Evolutionary conservation across 2,329 filamentous ascomycete genomes (phyloP).

Genomic region (Myriosclerotinia curreyana): DNA sequence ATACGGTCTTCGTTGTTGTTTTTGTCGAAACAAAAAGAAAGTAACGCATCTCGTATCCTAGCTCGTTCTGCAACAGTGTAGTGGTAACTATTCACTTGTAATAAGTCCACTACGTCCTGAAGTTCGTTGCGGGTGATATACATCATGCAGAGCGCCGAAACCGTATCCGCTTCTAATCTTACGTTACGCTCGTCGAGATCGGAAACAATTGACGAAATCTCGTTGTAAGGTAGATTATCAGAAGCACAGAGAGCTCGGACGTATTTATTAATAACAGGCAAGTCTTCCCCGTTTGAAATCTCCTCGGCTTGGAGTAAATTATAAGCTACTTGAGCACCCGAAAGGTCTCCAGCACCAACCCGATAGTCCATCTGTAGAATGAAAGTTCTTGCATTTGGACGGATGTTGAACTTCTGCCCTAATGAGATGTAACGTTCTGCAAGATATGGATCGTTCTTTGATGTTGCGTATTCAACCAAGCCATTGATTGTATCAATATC

Average conservation of each 20-base stretch:
- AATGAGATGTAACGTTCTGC: conserved; percentile 72
- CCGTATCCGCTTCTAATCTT: conserved; percentile 69
- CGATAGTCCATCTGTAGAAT: conserved; percentile 74
- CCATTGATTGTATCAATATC: conserved; percentile 73
- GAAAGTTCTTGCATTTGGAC: conserved; percentile 66
- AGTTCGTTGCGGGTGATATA: conserved; percentile 75
- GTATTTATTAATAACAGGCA: conserved; percentile 66
- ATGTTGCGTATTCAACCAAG: conserved; percentile 69
- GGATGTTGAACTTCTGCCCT: conserved; percentile 61
- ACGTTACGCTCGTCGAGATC: conserved; percentile 68
- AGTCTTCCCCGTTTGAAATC: conserved; percentile 54
- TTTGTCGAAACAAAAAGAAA: conserved; percentile 64
- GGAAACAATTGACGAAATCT: conserved; percentile 69
- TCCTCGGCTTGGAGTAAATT: conserved; percentile 57
- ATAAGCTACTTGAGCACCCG: conserved; percentile 66
- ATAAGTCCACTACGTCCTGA: conserved; percentile 75
- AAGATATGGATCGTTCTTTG: conserved; percentile 65
- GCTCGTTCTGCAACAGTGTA: conserved; percentile 68
- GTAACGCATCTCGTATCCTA: conserved; percentile 62
- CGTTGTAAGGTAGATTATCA: conserved; percentile 61
- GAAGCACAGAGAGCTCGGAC: conserved; percentile 64
- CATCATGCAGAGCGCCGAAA: conserved; percentile 67
- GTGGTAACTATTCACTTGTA: conserved; percentile 70
- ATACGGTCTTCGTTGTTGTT: conserved; percentile 59
- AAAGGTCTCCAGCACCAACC: conserved; percentile 68